A percentile compares a stretch with the other conserved stretches of the same genome.
These are phyloP conservation scores for Cucurbita pepo DNA, from an alignment of 306 rosid species.

Conservation along the genomic window DNA sequence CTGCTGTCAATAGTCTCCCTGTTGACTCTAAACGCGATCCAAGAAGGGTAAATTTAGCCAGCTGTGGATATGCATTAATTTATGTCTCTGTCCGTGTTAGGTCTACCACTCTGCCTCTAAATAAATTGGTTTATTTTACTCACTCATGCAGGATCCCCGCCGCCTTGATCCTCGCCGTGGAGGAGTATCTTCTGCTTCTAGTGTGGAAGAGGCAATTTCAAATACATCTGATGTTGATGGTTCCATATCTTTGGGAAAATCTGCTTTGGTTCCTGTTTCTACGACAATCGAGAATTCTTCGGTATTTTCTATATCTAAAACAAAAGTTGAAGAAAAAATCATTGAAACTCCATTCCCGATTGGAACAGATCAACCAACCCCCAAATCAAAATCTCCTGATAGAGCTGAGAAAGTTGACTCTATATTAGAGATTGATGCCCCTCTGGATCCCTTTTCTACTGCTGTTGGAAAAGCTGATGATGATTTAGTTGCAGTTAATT, in stretches of 20 bases:
- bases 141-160: conserved; percentile 80
- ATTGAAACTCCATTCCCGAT: conserved; percentile 29
- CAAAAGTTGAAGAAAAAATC: conserved; percentile 32
- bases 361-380: conserved; percentile 21
- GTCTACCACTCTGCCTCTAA: not conserved
- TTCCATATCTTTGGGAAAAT: conserved; percentile 32
- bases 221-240: conserved; percentile 39
- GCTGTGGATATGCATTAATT: not conserved
- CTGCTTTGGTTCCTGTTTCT: conserved; percentile 24
- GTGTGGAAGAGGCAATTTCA: conserved; percentile 33
- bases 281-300: conserved; percentile 23
- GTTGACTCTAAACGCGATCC: conserved; percentile 88
- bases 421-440: conserved; percentile 16
- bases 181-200: conserved; percentile 24
- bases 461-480: conserved; percentile 31
- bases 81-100: not conserved
- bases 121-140: not conserved
- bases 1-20: conserved; percentile 31
- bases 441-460: conserved; percentile 32
- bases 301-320: conserved; percentile 24
- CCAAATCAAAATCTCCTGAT: conserved; percentile 34
- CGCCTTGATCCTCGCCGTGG: conserved; percentile 87
- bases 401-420: conserved; percentile 26
- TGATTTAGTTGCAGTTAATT: conserved; percentile 26
- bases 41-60: conserved; percentile 53